These are phyloP conservation scores for Astragalus glycyphyllos DNA, from an alignment of 306 rosid genomes.

Conservation along the genomic window DNA sequence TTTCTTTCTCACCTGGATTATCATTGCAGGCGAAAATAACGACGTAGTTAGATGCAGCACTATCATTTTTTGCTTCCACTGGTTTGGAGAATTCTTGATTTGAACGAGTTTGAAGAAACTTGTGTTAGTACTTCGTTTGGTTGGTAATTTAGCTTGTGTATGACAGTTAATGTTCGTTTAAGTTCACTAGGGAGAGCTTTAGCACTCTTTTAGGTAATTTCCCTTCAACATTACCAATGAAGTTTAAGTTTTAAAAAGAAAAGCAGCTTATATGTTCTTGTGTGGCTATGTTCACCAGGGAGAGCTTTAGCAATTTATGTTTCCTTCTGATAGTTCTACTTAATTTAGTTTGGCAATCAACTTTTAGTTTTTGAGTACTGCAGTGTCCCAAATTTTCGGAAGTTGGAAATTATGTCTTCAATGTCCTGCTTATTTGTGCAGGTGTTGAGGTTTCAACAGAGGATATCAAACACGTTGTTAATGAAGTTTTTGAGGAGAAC, in stretches of 20 bases:
- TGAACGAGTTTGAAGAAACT: constrained; percentile 74
- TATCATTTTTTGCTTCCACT: constrained; percentile 59
- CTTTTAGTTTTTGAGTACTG: constrained; percentile 7
- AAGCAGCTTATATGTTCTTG: background rate
- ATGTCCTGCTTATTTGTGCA: constrained; percentile 40
- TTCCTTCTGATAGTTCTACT: constrained; percentile 19
- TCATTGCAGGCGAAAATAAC: constrained; percentile 79
- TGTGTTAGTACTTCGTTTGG: constrained; percentile 58
- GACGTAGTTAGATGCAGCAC: constrained; percentile 87
- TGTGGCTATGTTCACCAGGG: background rate
- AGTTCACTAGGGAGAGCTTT: constrained; percentile 1
- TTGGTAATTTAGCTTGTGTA: constrained; percentile 1
- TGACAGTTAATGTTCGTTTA: constrained; percentile 3
- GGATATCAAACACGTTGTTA: constrained; percentile 66
- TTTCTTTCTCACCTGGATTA: constrained; percentile 4
- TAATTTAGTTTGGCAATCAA: constrained; percentile 19
- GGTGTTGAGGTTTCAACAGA: constrained; percentile 86
- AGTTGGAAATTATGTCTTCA: constrained; percentile 25
- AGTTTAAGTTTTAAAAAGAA: too few relatives aligned
- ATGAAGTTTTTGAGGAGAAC: constrained; percentile 76
- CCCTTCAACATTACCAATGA: too few relatives aligned
- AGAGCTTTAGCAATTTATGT: background rate
- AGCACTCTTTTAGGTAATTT: too few relatives aligned
- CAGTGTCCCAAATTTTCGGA: background rate
- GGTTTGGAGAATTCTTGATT: constrained; percentile 60